These are phyloP conservation scores for Coemansia sp. DNA, from an alignment of 192 early-diverging fungal genomes.

Conservation along the genomic window DNA sequence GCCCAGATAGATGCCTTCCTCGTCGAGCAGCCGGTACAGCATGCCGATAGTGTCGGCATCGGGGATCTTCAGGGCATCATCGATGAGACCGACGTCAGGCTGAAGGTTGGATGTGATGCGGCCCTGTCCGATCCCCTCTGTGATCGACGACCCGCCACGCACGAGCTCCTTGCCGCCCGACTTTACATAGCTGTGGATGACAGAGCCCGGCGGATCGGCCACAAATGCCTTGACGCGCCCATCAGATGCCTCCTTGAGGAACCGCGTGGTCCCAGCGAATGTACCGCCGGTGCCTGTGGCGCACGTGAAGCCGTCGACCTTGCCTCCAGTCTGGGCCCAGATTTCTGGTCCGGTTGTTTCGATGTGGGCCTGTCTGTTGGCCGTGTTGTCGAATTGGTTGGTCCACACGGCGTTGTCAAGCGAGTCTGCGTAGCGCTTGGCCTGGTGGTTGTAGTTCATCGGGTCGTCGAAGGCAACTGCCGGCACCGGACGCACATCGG, in stretches of 20 bases:
- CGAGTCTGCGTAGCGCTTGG: slow-evolving; percentile 73
- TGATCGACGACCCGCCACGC: slow-evolving; percentile 82
- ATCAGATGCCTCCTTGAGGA: slow-evolving; percentile 72
- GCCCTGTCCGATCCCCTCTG: slow-evolving; percentile 95
- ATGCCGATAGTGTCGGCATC: slow-evolving; percentile 82
- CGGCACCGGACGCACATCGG: slow-evolving; percentile 91
- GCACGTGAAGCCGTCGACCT: slow-evolving; percentile 88
- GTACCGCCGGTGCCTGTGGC: slow-evolving; percentile 93
- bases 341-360: slow-evolving; percentile 98
- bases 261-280: slow-evolving; percentile 79
- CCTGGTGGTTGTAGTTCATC: slow-evolving; percentile 94
- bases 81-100: slow-evolving; percentile 75
- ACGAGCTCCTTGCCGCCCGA: slow-evolving; percentile 65
- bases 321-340: slow-evolving; percentile 77
- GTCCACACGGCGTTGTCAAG: slow-evolving; percentile 90
- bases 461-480: slow-evolving; percentile 91
- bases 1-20: slow-evolving; percentile 93
- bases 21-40: slow-evolving; percentile 86
- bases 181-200: slow-evolving; percentile 82
- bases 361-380: slow-evolving; percentile 88
- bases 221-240: slow-evolving; percentile 76
- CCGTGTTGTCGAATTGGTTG: slow-evolving; percentile 94
- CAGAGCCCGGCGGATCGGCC: slow-evolving; percentile 92
- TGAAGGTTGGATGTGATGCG: slow-evolving; percentile 89
- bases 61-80: slow-evolving; percentile 78